Conservation (phyloP, 192 early-diverging fungal species). For the Phycomyces nitens region DNA sequence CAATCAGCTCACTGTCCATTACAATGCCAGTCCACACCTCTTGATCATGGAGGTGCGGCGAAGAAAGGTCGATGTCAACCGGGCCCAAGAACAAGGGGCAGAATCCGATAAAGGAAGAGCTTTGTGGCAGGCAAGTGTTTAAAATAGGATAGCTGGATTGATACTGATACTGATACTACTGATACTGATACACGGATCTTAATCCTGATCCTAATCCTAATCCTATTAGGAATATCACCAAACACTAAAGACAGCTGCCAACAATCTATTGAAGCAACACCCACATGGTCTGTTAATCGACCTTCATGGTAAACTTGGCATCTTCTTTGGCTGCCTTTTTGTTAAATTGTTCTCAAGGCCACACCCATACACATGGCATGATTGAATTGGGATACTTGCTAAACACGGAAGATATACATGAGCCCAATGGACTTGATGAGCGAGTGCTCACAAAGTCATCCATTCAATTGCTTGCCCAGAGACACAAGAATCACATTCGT, state of each 20-base stretch:
- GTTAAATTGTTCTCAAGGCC: not conserved
- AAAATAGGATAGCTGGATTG: too few relatives aligned
- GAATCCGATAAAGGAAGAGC: not conserved
- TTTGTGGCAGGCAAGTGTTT: not conserved
- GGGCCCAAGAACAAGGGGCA: conserved; percentile 1
- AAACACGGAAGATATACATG: not conserved
- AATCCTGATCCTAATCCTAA: too few relatives aligned
- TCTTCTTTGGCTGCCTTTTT: too few relatives aligned
- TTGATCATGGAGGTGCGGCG: not conserved
- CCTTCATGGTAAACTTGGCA: conserved; percentile 5
- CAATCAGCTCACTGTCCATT: not conserved
- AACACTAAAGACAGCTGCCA: not conserved
- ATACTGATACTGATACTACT: too few relatives aligned
- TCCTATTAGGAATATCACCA: not conserved
- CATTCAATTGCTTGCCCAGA: not conserved
- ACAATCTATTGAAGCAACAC: not conserved
- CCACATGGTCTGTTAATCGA: conserved; percentile 2
- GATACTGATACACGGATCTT: too few relatives aligned
- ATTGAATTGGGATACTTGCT: conserved; percentile 8
- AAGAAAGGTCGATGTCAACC: conserved; percentile 7
- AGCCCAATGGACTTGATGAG: not conserved
- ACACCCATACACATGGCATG: conserved; percentile 3
- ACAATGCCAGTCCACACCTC: not conserved
- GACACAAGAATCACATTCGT: not conserved
- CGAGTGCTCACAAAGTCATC: conserved; percentile 4